Conservation (phyloP, 371 early-diverging fungal genomes). For the Antonospora locustae region DNA sequence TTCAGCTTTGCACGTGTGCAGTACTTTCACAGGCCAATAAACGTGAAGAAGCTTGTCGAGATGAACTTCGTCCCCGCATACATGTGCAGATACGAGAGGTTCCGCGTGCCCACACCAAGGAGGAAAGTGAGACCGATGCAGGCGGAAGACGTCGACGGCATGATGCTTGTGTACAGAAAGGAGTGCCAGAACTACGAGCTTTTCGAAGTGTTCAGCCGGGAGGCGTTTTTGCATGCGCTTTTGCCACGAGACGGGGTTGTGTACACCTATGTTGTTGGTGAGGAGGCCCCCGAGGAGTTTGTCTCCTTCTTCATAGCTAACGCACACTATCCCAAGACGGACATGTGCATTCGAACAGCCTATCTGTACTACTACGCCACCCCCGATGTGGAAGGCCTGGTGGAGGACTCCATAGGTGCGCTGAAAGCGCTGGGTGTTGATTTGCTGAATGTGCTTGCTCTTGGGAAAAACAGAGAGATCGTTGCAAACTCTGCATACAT, state of each 20-base stretch:
- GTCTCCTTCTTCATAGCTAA: slow-evolving; percentile 46
- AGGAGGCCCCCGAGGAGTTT: slow-evolving; percentile 30
- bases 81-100: slow-evolving; percentile 1
- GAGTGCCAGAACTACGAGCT: slow-evolving; percentile 13
- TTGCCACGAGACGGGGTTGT: slow-evolving; percentile 11
- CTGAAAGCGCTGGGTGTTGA: too few species aligned
- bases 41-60: slow-evolving; percentile 22
- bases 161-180: slow-evolving; percentile 33
- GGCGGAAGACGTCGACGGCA: slow-evolving; percentile 26
- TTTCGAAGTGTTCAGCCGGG: slow-evolving; percentile 27
- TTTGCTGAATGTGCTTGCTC: too few species aligned
- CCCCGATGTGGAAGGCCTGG: not conserved
- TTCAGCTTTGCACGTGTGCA: slow-evolving; percentile 67
- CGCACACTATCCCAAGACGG: slow-evolving; percentile 20
- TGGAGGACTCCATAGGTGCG: not conserved
- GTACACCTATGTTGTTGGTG: slow-evolving; percentile 24
- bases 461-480: too few species aligned
- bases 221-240: slow-evolving; percentile 39
- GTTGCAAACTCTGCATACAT: too few species aligned
- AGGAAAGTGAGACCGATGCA: slow-evolving; percentile 16
- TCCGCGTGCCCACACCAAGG: not conserved
- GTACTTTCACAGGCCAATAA: slow-evolving; percentile 55
- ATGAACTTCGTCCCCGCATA: too few species aligned
- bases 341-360: not conserved
- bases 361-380: not conserved